These are phyloP conservation scores for Aureobasidium mangrovei DNA, from an alignment of 2,329 filamentous ascomycete species.

Conservation along the genomic window DNA sequence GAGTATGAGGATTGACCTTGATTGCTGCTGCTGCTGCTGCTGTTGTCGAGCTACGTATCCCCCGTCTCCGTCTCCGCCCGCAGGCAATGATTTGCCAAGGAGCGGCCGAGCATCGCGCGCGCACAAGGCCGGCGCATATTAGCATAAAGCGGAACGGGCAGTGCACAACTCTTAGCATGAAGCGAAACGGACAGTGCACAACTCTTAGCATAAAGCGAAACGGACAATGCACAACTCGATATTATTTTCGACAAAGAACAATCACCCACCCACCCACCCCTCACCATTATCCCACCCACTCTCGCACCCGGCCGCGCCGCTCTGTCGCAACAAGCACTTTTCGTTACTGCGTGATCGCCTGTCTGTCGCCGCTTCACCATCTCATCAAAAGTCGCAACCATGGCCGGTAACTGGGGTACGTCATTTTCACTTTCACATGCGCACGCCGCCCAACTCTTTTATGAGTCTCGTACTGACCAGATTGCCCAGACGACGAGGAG, in stretches of 20 bases:
- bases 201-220: neutral
- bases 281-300: constrained; percentile 1
- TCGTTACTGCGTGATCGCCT: neutral
- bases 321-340: neutral
- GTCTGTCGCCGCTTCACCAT: neutral
- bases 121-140: too few relatives aligned
- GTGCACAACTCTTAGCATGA: neutral
- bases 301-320: neutral
- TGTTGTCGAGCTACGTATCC: neutral
- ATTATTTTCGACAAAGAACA: neutral
- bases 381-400: constrained; percentile 12
- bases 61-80: too few relatives aligned
- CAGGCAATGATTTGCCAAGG: too few relatives aligned
- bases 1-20: neutral
- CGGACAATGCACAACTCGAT: neutral
- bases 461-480: constrained; percentile 6
- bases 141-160: neutral
- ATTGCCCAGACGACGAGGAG: constrained; percentile 43
- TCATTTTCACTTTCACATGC: neutral
- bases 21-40: neutral
- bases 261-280: constrained; percentile 7
- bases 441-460: neutral
- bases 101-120: too few relatives aligned
- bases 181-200: neutral
- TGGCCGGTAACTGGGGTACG: constrained; percentile 17